phyloP scores from a whole-genome alignment of 192 early-diverging fungal species.

The Coemansia umbellata region DNA sequence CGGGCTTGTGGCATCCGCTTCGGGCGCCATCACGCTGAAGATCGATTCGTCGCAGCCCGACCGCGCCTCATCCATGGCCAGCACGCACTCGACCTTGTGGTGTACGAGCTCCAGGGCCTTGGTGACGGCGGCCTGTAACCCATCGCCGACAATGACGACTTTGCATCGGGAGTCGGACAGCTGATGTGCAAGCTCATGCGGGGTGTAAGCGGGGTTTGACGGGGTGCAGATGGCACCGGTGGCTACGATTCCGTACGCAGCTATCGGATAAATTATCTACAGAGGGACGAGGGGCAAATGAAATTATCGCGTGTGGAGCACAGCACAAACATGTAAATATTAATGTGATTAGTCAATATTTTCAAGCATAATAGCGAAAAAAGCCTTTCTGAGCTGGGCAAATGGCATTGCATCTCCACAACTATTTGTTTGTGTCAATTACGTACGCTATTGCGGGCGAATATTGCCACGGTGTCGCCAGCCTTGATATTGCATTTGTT shows the following conservation, averaged over 20 bases:
- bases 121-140: slow-evolving; percentile 15
- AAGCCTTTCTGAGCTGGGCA: background rate
- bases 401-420: background rate
- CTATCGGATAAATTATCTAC: slow-evolving; percentile 64
- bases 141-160: slow-evolving; percentile 58
- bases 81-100: slow-evolving; percentile 37
- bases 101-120: slow-evolving; percentile 9
- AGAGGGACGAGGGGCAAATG: slow-evolving; percentile 57
- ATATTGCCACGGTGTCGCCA: slow-evolving; percentile 66
- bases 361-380: background rate
- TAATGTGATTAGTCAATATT: background rate
- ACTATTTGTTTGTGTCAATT: background rate
- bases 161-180: slow-evolving; percentile 66
- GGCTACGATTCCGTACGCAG: slow-evolving; percentile 59
- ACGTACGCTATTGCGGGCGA: slow-evolving; percentile 36
- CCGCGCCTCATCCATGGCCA: slow-evolving; percentile 26
- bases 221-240: slow-evolving; percentile 65
- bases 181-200: slow-evolving; percentile 75
- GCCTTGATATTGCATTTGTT: slow-evolving; percentile 52
- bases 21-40: slow-evolving; percentile 9
- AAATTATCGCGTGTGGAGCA: background rate
- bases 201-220: slow-evolving; percentile 78
- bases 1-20: background rate
- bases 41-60: slow-evolving; percentile 3
- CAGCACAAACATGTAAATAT: background rate